A percentile compares a stretch with the other conserved stretches of the same genome.
Evolutionary conservation across 805 yeast species (phyloP).

Genomic region (Schizosaccharomyces octosporus): DNA sequence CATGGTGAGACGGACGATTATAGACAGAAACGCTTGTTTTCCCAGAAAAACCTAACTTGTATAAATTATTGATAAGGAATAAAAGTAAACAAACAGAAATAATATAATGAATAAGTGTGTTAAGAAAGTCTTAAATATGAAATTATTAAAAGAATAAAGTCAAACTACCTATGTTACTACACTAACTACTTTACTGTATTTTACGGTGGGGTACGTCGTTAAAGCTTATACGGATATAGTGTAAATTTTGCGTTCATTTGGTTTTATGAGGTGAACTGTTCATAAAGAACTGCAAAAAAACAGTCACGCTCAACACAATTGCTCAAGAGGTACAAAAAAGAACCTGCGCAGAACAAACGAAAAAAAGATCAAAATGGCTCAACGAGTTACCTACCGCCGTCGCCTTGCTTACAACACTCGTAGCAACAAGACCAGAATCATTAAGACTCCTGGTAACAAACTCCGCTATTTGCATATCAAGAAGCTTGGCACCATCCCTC

Average conservation of each 20-base stretch:
- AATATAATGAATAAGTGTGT: too few species aligned
- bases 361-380: slow-evolving; percentile 1
- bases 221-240: too few species aligned
- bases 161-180: too few species aligned
- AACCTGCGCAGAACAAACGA: slow-evolving; percentile 2
- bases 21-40: too few species aligned
- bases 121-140: too few species aligned
- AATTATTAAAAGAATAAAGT: too few species aligned
- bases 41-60: too few species aligned
- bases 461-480: slow-evolving; percentile 93
- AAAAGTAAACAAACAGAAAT: too few species aligned
- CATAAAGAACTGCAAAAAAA: background rate
- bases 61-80: too few species aligned
- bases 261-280: background rate
- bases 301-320: background rate
- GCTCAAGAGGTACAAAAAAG: background rate
- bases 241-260: background rate
- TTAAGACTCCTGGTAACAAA: slow-evolving; percentile 99
- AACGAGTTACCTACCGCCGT: slow-evolving; percentile 3
- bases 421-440: slow-evolving; percentile 98
- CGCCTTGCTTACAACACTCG: slow-evolving; percentile 59
- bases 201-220: too few species aligned
- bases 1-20: background rate
- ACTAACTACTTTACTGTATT: too few species aligned
- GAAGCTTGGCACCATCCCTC: slow-evolving; percentile 55